phyloP scores from a whole-genome alignment of 805 yeast species.

The Hagleromyces aurorensis region DNA sequence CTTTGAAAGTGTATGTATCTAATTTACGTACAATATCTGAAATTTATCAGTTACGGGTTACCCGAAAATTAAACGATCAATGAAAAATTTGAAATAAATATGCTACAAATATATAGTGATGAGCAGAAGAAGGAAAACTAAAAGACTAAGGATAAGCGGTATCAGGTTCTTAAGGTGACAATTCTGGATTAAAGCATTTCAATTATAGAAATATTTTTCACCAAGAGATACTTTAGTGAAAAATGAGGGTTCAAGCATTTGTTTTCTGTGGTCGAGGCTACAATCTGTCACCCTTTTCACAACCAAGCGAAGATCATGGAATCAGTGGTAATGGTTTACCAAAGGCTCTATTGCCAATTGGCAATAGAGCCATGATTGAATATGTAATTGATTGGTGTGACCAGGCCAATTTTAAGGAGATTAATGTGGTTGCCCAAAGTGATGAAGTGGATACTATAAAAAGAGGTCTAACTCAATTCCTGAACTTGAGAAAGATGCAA shows the following conservation, averaged over 20 bases:
- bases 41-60: too few relatives aligned
- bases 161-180: too few relatives aligned
- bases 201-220: too few relatives aligned
- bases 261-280: constrained; percentile 84
- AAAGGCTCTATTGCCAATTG: constrained; percentile 85
- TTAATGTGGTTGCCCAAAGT: constrained; percentile 53
- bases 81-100: too few relatives aligned
- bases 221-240: too few relatives aligned
- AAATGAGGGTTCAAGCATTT: constrained; percentile 91
- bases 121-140: too few relatives aligned
- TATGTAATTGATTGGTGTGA: constrained; percentile 92
- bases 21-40: too few relatives aligned
- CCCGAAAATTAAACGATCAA: too few relatives aligned
- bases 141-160: too few relatives aligned
- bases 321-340: constrained; percentile 49
- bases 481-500: constrained; percentile 33
- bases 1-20: constrained; percentile 3
- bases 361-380: constrained; percentile 80
- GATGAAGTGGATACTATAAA: constrained; percentile 41
- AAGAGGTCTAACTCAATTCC: constrained; percentile 42
- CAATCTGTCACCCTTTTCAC: constrained; percentile 63
- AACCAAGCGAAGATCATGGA: constrained; percentile 22
- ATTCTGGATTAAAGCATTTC: too few relatives aligned
- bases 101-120: too few relatives aligned
- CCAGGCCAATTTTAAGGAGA: constrained; percentile 64